A percentile compares a stretch with the other conserved stretches of the same genome.
Conservation (phyloP, 2,329 filamentous ascomycete genomes). For the Pseudomassariella vexata region DNA sequence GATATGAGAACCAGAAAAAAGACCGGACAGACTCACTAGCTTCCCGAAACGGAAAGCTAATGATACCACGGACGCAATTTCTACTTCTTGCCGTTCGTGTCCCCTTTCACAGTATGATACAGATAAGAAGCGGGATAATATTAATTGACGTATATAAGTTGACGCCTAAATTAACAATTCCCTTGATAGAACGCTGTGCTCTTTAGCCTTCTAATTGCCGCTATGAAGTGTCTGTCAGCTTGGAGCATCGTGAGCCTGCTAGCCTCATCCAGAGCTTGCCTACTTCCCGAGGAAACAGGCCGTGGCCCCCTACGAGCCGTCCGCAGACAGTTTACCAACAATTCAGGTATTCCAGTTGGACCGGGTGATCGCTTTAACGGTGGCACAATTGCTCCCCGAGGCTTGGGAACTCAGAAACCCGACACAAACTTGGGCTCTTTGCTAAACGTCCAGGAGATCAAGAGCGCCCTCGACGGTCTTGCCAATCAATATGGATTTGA, state of each 20-base stretch:
- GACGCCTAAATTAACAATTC: too few species aligned
- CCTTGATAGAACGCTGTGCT: not conserved
- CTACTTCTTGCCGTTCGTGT: too few species aligned
- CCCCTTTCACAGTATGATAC: too few species aligned
- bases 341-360: constrained; percentile 17
- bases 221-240: constrained; percentile 3
- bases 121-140: too few species aligned
- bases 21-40: too few species aligned
- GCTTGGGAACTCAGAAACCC: constrained; percentile 31
- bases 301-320: not conserved
- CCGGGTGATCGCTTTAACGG: constrained; percentile 30
- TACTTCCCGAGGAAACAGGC: constrained; percentile 1
- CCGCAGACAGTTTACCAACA: constrained; percentile 5
- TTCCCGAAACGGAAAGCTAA: too few species aligned
- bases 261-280: constrained; percentile 4
- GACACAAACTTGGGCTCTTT: constrained; percentile 29
- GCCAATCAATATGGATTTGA: constrained; percentile 31
- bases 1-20: too few species aligned
- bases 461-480: constrained; percentile 32
- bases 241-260: constrained; percentile 1
- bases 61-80: too few species aligned
- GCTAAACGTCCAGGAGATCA: constrained; percentile 35
- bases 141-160: too few species aligned
- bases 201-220: not conserved
- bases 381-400: constrained; percentile 32